Evolutionary conservation across 2,329 filamentous ascomycete genomes (phyloP).

Genomic region (Fusarium tricinctum): DNA sequence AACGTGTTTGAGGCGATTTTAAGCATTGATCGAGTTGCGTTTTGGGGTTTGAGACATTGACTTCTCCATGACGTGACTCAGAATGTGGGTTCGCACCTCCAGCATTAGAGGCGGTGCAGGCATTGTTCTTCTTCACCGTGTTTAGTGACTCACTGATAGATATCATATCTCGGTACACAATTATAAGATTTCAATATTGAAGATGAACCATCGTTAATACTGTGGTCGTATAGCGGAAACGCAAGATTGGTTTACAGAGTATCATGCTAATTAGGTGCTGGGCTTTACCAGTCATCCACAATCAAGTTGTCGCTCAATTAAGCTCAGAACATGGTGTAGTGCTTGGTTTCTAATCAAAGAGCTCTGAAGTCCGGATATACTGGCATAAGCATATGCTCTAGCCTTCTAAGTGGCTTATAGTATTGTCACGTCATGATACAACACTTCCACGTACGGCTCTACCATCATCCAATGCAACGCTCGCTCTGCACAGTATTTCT

Average conservation of each 20-base stretch:
- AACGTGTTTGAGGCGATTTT: slow-evolving; percentile 23
- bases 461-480: not conserved
- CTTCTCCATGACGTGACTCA: slow-evolving; percentile 10
- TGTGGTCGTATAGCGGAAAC: no score
- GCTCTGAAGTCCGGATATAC: no score
- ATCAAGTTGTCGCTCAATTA: not conserved
- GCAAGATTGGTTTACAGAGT: no score
- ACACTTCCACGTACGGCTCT: not conserved
- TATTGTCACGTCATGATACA: no score
- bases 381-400: no score
- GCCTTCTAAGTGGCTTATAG: no score
- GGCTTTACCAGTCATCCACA: not conserved
- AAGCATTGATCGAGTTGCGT: slow-evolving; percentile 13
- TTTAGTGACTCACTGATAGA: not conserved
- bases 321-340: not conserved
- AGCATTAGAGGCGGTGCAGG: no score
- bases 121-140: not conserved
- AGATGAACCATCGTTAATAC: no score
- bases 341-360: not conserved
- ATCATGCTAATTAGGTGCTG: no score
- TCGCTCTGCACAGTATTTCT: not conserved
- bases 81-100: no score
- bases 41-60: slow-evolving; percentile 19
- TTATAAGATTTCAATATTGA: not conserved
- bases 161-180: not conserved